These are phyloP conservation scores for Trametes polyzona DNA, from an alignment of 1,284 basidiomycete genomes.

Conservation along the genomic window DNA sequence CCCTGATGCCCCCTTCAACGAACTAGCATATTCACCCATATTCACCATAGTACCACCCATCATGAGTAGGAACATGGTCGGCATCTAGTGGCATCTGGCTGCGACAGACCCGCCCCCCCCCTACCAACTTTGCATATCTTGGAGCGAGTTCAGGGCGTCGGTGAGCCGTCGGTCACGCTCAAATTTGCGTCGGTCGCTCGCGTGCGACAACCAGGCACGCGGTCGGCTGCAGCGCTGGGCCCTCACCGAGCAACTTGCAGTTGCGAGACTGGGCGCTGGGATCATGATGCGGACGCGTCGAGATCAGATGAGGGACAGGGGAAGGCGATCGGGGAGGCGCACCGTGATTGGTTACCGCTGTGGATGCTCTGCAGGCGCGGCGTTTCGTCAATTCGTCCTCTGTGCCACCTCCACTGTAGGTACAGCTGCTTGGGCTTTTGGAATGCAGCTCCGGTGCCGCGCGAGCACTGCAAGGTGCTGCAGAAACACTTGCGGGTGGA, in stretches of 20 bases:
- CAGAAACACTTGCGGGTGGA: too few species aligned
- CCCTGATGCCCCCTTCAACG: too few species aligned
- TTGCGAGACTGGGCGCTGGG: not conserved
- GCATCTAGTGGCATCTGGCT: too few species aligned
- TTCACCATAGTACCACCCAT: too few species aligned
- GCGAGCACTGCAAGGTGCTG: too few species aligned
- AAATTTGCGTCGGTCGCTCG: not conserved
- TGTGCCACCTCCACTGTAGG: too few species aligned
- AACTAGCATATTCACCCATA: too few species aligned
- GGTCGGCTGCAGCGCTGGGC: not conserved
- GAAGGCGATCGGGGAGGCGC: not conserved
- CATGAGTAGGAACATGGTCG: too few species aligned
- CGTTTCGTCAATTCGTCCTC: too few species aligned
- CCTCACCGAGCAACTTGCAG: not conserved
- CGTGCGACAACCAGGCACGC: not conserved
- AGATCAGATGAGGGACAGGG: slow-evolving; percentile 6
- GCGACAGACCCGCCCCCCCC: too few species aligned
- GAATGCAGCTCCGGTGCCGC: not conserved
- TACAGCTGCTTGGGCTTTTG: not conserved
- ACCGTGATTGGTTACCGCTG: slow-evolving; percentile 1
- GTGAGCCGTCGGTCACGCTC: not conserved
- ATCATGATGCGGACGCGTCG: slow-evolving; percentile 9
- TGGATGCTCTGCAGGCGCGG: not conserved
- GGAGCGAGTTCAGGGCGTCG: too few species aligned
- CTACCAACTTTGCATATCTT: too few species aligned